phyloP scores from a whole-genome alignment of 129 eudicot genomes.

The Arctium minus region DNA sequence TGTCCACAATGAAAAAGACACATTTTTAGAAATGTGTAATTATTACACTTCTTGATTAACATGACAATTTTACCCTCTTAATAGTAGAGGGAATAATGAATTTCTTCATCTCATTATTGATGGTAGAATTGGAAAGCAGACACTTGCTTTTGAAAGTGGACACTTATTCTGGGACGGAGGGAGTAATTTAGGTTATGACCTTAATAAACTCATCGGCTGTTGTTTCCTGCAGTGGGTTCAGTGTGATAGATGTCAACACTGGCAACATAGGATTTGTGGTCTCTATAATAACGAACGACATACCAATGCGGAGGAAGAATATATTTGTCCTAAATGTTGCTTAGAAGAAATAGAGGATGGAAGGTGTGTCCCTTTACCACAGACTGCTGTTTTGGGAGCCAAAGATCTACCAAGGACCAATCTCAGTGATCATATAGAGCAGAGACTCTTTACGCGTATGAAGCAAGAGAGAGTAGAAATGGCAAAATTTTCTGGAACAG shows the following conservation, averaged over 20 bases:
- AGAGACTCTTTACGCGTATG: slow-evolving; percentile 50
- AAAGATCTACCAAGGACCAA: slow-evolving; percentile 53
- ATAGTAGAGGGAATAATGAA: neutral
- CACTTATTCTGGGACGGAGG: neutral
- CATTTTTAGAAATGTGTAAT: neutral
- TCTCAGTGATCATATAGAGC: slow-evolving; percentile 76
- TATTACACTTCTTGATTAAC: neutral
- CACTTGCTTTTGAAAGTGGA: neutral
- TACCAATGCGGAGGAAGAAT: slow-evolving; percentile 43
- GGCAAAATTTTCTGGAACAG: slow-evolving; percentile 37
- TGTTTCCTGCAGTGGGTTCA: slow-evolving; percentile 68
- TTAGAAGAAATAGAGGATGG: slow-evolving; percentile 39
- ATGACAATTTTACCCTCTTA: neutral
- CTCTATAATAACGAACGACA: slow-evolving; percentile 54
- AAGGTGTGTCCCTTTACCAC: slow-evolving; percentile 27
- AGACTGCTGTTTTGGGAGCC: slow-evolving; percentile 51
- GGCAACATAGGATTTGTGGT: slow-evolving; percentile 87
- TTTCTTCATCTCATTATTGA: too few species aligned
- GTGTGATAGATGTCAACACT: slow-evolving; percentile 65
- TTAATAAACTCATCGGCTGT: neutral
- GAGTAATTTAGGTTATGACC: neutral
- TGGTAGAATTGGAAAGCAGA: neutral
- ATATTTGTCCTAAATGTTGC: slow-evolving; percentile 71
- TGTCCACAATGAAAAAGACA: neutral
- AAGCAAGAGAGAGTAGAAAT: slow-evolving; percentile 60